phyloP scores from a whole-genome alignment of 495 filamentous ascomycete species.

The Penicillium flavigenum region DNA sequence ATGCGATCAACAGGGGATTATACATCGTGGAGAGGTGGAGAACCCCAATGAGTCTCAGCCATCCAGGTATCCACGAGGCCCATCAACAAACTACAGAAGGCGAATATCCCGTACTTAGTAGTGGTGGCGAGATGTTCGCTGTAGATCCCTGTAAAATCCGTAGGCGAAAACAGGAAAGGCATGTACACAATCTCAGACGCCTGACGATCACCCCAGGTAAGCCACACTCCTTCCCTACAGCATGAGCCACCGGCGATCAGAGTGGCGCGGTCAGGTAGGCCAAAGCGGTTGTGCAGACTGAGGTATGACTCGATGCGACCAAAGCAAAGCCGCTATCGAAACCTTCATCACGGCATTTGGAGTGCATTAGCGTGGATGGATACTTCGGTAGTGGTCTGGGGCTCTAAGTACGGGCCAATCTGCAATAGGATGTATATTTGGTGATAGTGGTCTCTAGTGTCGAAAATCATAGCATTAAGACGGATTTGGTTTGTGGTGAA shows the following conservation, averaged over 20 bases:
- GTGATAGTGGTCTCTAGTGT: not conserved
- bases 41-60: not conserved
- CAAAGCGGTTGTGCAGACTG: not conserved
- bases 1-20: constrained; percentile 2
- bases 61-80: constrained; percentile 2
- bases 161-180: constrained; percentile 13
- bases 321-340: constrained; percentile 20
- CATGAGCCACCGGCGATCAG: constrained; percentile 12
- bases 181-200: constrained; percentile 17
- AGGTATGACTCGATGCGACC: constrained; percentile 29
- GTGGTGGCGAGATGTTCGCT: constrained; percentile 12
- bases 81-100: not conserved
- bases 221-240: constrained; percentile 16
- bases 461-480: not conserved
- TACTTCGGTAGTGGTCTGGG: not conserved
- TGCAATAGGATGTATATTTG: not conserved
- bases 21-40: not conserved
- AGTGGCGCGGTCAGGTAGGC: constrained; percentile 9
- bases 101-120: not conserved
- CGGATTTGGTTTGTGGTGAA: constrained; percentile 9
- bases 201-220: constrained; percentile 10
- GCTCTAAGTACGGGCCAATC: not conserved
- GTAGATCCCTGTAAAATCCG: constrained; percentile 7
- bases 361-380: not conserved
- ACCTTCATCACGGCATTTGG: constrained; percentile 14